These are phyloP conservation scores for Yamadazyma takamatsuzukensis DNA, from an alignment of 805 yeast genomes.

Conservation along the genomic window DNA sequence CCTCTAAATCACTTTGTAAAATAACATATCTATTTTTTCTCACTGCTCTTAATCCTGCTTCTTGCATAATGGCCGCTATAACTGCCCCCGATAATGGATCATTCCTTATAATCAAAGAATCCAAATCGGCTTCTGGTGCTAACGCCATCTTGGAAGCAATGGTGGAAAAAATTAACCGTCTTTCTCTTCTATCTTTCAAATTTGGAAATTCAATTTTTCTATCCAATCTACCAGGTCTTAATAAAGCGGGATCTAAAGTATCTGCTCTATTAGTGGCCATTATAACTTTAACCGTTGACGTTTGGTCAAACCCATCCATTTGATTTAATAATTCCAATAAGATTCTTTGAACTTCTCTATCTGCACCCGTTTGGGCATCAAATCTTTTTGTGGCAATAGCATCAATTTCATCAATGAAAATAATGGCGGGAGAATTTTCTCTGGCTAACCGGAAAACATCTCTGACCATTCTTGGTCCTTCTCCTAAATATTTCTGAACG, in stretches of 20 bases:
- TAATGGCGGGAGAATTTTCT: slow-evolving; percentile 95
- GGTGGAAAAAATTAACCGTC: slow-evolving; percentile 93
- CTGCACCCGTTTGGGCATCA: slow-evolving; percentile 99
- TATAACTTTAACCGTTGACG: slow-evolving; percentile 91
- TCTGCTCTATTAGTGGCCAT: slow-evolving; percentile 99
- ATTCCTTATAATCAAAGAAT: slow-evolving; percentile 89
- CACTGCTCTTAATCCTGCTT: slow-evolving; percentile 98
- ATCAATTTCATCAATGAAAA: slow-evolving; percentile 97
- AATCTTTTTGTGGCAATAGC: slow-evolving; percentile 99
- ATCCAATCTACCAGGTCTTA: slow-evolving; percentile 98
- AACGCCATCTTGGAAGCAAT: slow-evolving; percentile 96
- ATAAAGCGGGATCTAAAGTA: slow-evolving; percentile 94
- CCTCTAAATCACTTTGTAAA: slow-evolving; percentile 93
- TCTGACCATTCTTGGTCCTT: slow-evolving; percentile 99
- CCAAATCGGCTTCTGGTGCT: slow-evolving; percentile 96
- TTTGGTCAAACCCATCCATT: slow-evolving; percentile 99
- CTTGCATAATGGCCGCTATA: slow-evolving; percentile 99
- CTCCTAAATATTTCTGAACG: slow-evolving; percentile 97
- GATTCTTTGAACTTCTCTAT: slow-evolving; percentile 98
- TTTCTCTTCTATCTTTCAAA: slow-evolving; percentile 93
- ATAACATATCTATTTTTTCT: slow-evolving; percentile 97
- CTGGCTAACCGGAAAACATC: slow-evolving; percentile 96
- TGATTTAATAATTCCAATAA: slow-evolving; percentile 92
- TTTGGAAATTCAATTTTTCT: slow-evolving; percentile 97
- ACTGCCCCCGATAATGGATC: slow-evolving; percentile 97